Conservation (phyloP, 306 rosid genomes). For the Calophaca sinica region DNA sequence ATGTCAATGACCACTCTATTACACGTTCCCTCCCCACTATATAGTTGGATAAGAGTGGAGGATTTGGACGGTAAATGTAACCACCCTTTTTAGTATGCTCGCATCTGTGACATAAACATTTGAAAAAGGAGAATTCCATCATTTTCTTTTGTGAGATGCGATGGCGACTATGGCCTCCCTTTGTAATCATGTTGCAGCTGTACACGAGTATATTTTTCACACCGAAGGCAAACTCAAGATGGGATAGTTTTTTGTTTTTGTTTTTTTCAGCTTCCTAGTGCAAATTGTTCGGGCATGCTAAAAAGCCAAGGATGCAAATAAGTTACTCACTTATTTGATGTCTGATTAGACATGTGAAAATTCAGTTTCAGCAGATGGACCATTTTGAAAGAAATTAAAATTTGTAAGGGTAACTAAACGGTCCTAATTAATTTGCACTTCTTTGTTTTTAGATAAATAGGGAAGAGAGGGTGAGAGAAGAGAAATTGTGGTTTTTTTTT, state of each 20-base stretch:
- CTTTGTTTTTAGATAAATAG: too few relatives aligned
- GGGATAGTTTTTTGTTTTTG: background rate
- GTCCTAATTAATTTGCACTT: too few relatives aligned
- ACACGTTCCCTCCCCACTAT: constrained; percentile 23
- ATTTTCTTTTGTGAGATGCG: constrained; percentile 45
- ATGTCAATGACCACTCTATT: constrained; percentile 27
- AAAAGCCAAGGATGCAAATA: constrained; percentile 30
- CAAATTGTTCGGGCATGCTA: background rate
- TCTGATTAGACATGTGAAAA: constrained; percentile 47
- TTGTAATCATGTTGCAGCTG: constrained; percentile 48
- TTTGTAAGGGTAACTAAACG: too few relatives aligned
- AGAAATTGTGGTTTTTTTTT: too few relatives aligned
- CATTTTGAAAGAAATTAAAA: too few relatives aligned
- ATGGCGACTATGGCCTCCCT: constrained; percentile 43
- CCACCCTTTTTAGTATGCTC: background rate
- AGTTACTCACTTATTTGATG: background rate
- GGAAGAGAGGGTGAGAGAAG: too few relatives aligned
- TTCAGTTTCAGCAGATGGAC: background rate
- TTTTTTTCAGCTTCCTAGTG: too few relatives aligned
- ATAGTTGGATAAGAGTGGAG: constrained; percentile 35
- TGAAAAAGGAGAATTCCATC: constrained; percentile 42
- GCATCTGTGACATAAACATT: too few relatives aligned
- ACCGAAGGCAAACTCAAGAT: constrained; percentile 34
- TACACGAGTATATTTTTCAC: constrained; percentile 45
- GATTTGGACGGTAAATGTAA: constrained; percentile 45